Percentiles rank a stretch among this genome's conserved stretches.
phyloP scores from a whole-genome alignment of 2,329 filamentous ascomycete genomes.

The Pseudogymnoascus sp. region DNA sequence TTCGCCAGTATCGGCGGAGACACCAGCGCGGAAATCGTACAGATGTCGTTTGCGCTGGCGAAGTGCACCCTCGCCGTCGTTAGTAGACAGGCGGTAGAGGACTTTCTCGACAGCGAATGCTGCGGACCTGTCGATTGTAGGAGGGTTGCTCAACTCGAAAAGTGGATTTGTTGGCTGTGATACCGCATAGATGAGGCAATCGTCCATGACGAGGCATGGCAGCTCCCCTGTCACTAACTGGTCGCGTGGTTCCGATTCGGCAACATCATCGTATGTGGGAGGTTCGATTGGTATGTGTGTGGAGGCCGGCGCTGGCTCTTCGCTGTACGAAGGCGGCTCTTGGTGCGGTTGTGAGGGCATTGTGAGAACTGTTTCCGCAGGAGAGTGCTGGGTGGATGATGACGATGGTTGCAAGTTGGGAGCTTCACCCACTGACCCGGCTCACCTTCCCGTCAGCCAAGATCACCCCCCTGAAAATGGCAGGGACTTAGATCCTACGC shows the following conservation, averaged over 20 bases:
- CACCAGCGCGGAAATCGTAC: conserved; percentile 1
- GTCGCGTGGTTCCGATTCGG: not conserved
- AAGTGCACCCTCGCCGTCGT: conserved; percentile 8
- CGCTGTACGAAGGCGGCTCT: not conserved
- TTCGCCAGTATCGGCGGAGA: not conserved
- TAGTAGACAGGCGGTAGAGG: conserved; percentile 4
- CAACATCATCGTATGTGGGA: not conserved
- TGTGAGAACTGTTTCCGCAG: not conserved
- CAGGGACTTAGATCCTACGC: too few relatives aligned
- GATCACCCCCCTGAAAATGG: too few relatives aligned
- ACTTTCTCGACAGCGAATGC: conserved; percentile 9
- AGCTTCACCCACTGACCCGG: not conserved
- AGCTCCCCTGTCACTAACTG: not conserved
- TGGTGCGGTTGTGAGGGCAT: not conserved
- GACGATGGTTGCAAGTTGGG: not conserved
- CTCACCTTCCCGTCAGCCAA: too few relatives aligned
- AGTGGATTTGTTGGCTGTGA: conserved; percentile 6
- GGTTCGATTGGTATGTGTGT: not conserved
- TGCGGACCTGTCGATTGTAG: conserved; percentile 1
- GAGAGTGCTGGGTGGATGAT: not conserved
- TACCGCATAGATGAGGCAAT: not conserved
- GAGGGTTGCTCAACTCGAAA: conserved; percentile 5
- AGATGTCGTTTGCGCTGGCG: not conserved
- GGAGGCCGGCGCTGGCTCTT: not conserved
- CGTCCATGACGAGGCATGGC: not conserved